Evolutionary conservation across 129 eudicot genomes (phyloP), one percentile per base, ranked within the genome.

Genomic region (Chrysanthemum lavandulifolium): DNA sequence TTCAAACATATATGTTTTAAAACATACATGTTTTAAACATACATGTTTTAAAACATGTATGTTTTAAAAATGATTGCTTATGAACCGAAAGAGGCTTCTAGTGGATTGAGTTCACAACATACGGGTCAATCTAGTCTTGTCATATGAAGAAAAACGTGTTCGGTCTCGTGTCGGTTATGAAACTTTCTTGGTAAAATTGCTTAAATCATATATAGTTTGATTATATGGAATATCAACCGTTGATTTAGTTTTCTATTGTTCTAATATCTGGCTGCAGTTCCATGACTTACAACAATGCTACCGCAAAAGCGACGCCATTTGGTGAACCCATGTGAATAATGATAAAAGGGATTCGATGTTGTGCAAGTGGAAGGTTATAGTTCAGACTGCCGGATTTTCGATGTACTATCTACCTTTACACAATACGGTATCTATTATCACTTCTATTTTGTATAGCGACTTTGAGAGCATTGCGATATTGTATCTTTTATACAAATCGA

Each of bases 261-360:
- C 63, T 50, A 67, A 71, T 31, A 33, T n/a, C 29, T 65, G 8
- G 2, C 10, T 65, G 69, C 11, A 65, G 69, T 84, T 87, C 74
- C 82, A 77, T 72, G 87, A 84, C 77, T 76, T 87, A 47, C 87
- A 87, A 79, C 89, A 87, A 57, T 87, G 89, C 68, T 87, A 87
- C 84, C 69, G 76, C 93, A 87, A 87, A 87, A 84, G 81, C 85
- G 93, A 6, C 81, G 89, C 11, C 87, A 80, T 45, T 52, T 73
- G 52, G 77, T 64, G 50, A 70, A 79, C 62, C 78, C 73, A 36
- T n/a, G 57, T 33, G 64, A 77, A 69, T 52, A 82, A 66, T 75
- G 87, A 79, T 27, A 78, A 75, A 62, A 69, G 54, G 47, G 81
- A 77, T 66, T 60, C 27, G 78, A 80, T 56, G 59, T 40, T 43